These are phyloP conservation scores for Dendrobium nobile DNA, from an alignment of 106 monocot species.

Conservation along the genomic window DNA sequence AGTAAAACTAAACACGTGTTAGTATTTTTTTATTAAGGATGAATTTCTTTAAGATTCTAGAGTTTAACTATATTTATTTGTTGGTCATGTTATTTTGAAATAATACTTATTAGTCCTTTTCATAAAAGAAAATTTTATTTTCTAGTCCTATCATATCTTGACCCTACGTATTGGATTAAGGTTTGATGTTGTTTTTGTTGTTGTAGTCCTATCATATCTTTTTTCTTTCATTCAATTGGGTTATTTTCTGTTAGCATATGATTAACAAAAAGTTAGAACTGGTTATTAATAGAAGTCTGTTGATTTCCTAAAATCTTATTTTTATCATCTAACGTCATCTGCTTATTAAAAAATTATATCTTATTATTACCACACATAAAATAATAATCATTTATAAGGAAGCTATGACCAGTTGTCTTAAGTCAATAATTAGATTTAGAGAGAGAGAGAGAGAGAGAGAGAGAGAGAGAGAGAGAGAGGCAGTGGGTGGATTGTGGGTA, in stretches of 20 bases:
- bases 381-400: neutral
- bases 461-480: neutral
- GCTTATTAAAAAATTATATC: neutral
- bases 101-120: neutral
- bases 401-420: neutral
- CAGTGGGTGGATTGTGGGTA: neutral
- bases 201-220: neutral
- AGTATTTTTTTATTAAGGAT: neutral
- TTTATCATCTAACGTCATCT: neutral
- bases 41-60: neutral
- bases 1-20: neutral
- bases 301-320: neutral
- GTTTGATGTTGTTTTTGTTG: no score
- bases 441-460: neutral
- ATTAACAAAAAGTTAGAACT: neutral
- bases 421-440: neutral
- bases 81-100: neutral
- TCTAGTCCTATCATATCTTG: neutral
- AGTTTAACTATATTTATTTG: neutral
- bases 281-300: neutral
- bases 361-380: neutral
- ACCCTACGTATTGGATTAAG: no score
- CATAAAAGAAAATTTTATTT: neutral
- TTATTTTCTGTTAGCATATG: neutral
- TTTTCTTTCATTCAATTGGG: neutral